Evolutionary conservation across 768 basidiomycete genomes (phyloP).

Genomic region (Termitomyces titanicus): DNA sequence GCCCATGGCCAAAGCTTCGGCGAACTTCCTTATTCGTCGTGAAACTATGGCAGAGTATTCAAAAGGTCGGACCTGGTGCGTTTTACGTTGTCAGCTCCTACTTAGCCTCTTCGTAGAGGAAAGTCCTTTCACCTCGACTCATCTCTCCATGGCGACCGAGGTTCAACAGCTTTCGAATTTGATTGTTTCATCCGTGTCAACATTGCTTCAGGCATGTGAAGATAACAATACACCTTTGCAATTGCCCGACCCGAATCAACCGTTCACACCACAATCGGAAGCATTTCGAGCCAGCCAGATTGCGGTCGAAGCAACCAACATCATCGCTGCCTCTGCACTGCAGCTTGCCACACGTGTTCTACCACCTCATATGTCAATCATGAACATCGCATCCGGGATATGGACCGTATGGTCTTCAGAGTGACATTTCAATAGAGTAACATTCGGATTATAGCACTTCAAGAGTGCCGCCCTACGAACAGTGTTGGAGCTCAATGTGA

Average conservation of each 20-base stretch:
- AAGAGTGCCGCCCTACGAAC: conserved; percentile 22
- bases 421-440: background rate
- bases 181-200: conserved; percentile 19
- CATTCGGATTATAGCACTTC: conserved; percentile 17
- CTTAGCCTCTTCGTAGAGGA: no score
- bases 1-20: no score
- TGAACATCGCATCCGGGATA: conserved; percentile 14
- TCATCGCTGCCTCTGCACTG: conserved; percentile 30
- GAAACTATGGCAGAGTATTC: no score
- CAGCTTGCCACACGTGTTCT: conserved; percentile 28
- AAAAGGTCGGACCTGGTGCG: no score
- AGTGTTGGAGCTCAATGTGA: conserved; percentile 21
- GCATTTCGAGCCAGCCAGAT: conserved; percentile 23
- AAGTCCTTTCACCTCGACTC: no score
- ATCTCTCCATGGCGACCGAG: conserved; percentile 4
- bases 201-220: conserved; percentile 21
- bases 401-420: conserved; percentile 9
- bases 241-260: conserved; percentile 23
- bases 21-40: no score
- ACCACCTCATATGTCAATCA: conserved; percentile 22
- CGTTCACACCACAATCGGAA: conserved; percentile 26
- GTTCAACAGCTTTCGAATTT: conserved; percentile 15
- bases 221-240: conserved; percentile 17
- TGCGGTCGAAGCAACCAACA: conserved; percentile 24
- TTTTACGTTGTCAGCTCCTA: no score